Base-by-base conservation (phyloP, 495 filamentous ascomycete genomes). In the Penicillium longicatenatum region DNA sequence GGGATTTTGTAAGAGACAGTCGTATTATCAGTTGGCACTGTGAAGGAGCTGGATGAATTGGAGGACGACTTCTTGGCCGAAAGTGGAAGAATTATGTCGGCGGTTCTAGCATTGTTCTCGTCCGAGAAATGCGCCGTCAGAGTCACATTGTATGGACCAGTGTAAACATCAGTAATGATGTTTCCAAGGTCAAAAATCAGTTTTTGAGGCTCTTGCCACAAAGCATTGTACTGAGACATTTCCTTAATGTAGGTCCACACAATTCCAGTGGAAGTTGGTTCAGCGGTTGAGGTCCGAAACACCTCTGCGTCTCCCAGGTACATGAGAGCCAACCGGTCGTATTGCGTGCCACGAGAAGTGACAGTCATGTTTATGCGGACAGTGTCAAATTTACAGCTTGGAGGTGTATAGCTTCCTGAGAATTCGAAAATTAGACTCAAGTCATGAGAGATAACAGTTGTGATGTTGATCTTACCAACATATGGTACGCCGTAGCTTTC, bases 161-260 rank as follows among this genome's bases (percentile, higher is more conserved):
- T 96, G 67, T 94, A 95, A 12, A 77, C 84, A 55, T 84, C 79
- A 52, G 90, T 82, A 21, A 94, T 77, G 7, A 92, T 61, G 58
- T 96, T 95, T 7, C 87, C 89, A 0, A 96, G 81, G 45, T 96
- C 91, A 61, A 96, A 93, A 37, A 93, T 91, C 57, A 94, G 66
- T 68, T 86, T 92, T 62, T 92, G 90, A 0, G 81, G 75, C 30
- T 79, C 43, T 31, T 79, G 79, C 81, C 89, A 89, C 17, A 96
- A 75, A 5, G 81, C 71, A 16, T 88, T 76, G 70, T 86, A 93
- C 54, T 86, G 78, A 0, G 89, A 88, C 84, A 93, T 87, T 60
- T 96, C 92, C 69, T 96, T 96, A 55, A 87, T 76, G 56, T 94
- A 93, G 3, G 86, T 88, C 86, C 80, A 86, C 6, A 78, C 61